Base-by-base conservation (phyloP, 202 grass and related monocot species). In the Brachypodium distachyon region DNA sequence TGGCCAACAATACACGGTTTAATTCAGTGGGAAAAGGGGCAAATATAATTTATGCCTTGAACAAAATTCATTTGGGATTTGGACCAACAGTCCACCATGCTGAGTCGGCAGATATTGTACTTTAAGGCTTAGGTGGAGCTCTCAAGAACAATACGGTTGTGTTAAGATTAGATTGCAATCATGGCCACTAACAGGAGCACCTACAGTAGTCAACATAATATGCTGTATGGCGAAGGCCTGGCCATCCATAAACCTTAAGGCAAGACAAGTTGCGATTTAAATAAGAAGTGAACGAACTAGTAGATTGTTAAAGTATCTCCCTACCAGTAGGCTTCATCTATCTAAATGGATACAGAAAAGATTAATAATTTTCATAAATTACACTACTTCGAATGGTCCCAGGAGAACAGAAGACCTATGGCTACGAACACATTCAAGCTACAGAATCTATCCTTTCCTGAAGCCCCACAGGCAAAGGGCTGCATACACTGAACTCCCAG, bases 391-490 rank as follows among this genome's bases (percentile, higher is more conserved):
- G 8, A 18, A 61, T 62, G 70, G 76, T 80, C 81, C 70, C 77
- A 76, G 27, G 7, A 84, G 70, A 80, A 88, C 21, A 84, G 37
- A 57, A 76, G 69, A 69, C 27, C 74, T 83, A 83, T 69, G 61
- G 58, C 60, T 40, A 80, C n/a, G 54, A 80, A 83, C 74, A 32
- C 77, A 10, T 74, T 70, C 55, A 54, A 61, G 67, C 61, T 79
- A 56, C 52, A 79, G 63, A 88, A 88, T 80, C 17, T 84, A 76
- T 65, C 70, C 51, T 80, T 79, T 41, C 47, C 31, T 80, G 22
- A 32, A 84, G 61, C 31, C 52, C 70, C 70, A 84, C 54, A 70
- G 31, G 38, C 54, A 65, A 77, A 76, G 78, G 37, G 62, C 13
- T 69, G 61, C 34, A 83, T 69, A 81, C 77, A 81, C 48, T 74